These are phyloP conservation scores for Tilletia setariae DNA, from an alignment of 1,284 basidiomycete species.

Conservation along the genomic window DNA sequence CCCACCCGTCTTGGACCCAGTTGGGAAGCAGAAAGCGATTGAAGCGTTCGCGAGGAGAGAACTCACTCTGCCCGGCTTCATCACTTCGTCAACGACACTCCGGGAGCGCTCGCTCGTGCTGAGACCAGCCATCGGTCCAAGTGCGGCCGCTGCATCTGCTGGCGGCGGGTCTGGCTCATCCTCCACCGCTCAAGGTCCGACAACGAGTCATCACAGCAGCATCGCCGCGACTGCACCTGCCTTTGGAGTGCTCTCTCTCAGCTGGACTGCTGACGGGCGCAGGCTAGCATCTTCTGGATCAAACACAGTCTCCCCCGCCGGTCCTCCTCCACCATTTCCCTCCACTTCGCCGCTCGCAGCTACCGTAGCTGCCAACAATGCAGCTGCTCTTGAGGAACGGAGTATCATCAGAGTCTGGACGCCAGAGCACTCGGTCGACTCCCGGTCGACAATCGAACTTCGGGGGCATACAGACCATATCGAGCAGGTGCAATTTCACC, in stretches of 20 bases:
- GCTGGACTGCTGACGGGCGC: constrained; percentile 43
- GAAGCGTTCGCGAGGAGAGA: neutral
- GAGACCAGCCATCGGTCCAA: constrained; percentile 1
- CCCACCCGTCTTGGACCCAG: neutral
- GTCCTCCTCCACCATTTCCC: neutral
- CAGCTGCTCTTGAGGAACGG: neutral
- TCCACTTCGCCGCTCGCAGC: neutral
- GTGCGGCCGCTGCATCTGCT: neutral
- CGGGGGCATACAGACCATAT: constrained; percentile 43
- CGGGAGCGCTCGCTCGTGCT: constrained; percentile 1
- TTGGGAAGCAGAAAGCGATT: neutral
- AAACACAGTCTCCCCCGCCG: constrained; percentile 22
- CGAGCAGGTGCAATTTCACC: constrained; percentile 45
- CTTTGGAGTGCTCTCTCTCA: constrained; percentile 20
- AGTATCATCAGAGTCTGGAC: constrained; percentile 32
- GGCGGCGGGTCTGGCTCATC: neutral
- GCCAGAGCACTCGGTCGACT: constrained; percentile 40
- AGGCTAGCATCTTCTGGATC: constrained; percentile 39
- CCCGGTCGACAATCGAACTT: constrained; percentile 42
- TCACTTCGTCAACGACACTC: neutral
- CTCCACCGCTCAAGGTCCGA: neutral
- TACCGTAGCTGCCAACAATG: neutral
- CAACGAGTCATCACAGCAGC: neutral
- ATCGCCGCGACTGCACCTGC: neutral
- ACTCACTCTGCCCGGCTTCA: neutral